Conservation (phyloP, 129 eudicot species). For the Flaveria trinervia region DNA sequence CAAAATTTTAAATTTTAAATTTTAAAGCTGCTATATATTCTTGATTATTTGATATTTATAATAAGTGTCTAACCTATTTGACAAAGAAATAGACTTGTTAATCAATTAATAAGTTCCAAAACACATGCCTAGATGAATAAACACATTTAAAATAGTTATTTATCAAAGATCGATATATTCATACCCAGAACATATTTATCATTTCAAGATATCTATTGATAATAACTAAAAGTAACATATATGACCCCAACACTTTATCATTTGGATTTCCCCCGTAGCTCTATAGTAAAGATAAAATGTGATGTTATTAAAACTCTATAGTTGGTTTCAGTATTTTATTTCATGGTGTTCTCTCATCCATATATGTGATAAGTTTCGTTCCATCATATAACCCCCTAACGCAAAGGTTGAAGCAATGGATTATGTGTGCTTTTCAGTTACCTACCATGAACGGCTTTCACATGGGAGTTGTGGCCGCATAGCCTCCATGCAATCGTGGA, state of each 20-base stretch:
- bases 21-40: no score
- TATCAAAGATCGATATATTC: background rate
- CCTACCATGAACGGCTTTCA: background rate
- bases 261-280: no score
- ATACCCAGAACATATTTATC: background rate
- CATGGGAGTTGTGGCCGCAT: no score
- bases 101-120: no score
- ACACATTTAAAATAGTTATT: background rate
- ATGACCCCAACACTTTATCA: no score
- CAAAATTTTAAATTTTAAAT: no score
- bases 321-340: background rate
- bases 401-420: background rate
- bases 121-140: no score
- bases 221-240: background rate
- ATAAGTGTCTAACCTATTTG: no score
- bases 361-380: background rate
- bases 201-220: background rate
- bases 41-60: no score
- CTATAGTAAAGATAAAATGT: background rate
- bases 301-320: background rate
- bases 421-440: background rate
- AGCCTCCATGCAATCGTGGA: background rate
- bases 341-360: background rate
- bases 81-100: background rate
- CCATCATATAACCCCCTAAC: background rate